Base-by-base conservation (phyloP, 768 basidiomycete genomes). In the Termitomyces sp. region DNA sequence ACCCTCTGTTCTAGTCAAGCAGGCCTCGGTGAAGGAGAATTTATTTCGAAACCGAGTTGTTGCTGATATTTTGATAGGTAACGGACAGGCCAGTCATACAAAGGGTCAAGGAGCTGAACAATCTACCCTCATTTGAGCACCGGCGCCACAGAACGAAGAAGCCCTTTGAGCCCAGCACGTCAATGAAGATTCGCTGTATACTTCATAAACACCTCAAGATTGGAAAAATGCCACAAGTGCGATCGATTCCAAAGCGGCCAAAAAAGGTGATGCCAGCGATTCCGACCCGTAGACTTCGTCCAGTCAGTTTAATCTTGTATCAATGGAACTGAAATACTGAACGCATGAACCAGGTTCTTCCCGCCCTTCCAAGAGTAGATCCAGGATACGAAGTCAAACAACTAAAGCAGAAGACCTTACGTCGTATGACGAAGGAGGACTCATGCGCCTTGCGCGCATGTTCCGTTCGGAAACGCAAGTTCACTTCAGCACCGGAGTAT, bases 391-490 rank as follows among this genome's bases (percentile, higher is more conserved):
- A 59, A 18, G 22, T 50, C 14, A 43, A 40, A 34, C 26, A 51
- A 3, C 37, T 57, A 18, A 32, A 37, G 13, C 32, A 40, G 10
- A 50, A 16, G 18, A 51, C 48, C n/a, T 43, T 64, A 24, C 64
- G 64, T 18, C 64, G 61, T 20, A 62, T 56, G 56, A 60, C 61
- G 10, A 52, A 45, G 32, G 64, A 36, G 5, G 61, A 64, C 56
- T 53, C 61, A 2, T 45, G 36, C 5, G 53, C 53, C 39, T 39
- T 64, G 27, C 45, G 57, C n/a, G 33, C 45, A 9, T 36, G 48
- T 20, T 64, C 64, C 5, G 43, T 58, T 26, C 62, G 62, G 7
- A 40, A 55, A 34, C 56, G 56, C 56, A 57, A 55, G n/a, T 32
- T 34, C 44, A 48, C 53, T 27, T 44, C 42, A 12, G 22, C 30